A percentile compares a stretch with the other conserved stretches of the same genome.
Conservation (phyloP, 2,329 filamentous ascomycete species). For the Colletotrichum sansevieriae region DNA sequence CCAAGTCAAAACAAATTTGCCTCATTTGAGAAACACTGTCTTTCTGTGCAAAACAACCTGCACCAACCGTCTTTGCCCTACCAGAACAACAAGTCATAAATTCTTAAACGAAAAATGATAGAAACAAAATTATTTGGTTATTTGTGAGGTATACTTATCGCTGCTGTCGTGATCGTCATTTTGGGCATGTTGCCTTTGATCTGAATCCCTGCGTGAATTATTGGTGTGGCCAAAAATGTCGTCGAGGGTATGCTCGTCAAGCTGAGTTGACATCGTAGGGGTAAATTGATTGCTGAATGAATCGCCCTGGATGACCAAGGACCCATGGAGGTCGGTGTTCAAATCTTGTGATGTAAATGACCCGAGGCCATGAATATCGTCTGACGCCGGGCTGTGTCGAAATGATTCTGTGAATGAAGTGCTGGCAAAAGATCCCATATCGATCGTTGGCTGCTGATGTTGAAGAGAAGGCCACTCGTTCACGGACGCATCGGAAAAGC, state of each 20-base stretch:
- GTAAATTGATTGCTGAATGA: constrained; percentile 16
- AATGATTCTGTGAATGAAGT: constrained; percentile 1
- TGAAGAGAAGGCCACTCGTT: neutral
- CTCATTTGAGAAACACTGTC: neutral
- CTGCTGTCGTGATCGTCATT: neutral
- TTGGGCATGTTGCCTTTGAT: neutral
- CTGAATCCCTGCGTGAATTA: neutral
- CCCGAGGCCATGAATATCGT: constrained; percentile 13
- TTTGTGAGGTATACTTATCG: too few species aligned
- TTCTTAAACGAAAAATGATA: too few species aligned
- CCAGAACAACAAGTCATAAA: too few species aligned
- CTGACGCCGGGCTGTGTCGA: constrained; percentile 1
- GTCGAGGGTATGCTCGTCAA: constrained; percentile 22
- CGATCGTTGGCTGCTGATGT: neutral
- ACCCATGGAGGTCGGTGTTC: neutral
- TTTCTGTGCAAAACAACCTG: neutral
- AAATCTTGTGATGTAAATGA: constrained; percentile 13
- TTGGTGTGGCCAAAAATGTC: constrained; percentile 19
- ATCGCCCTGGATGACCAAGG: neutral
- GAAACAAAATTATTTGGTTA: too few species aligned
- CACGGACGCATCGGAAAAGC: constrained; percentile 12
- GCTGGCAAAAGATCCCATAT: neutral
- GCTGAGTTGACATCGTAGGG: constrained; percentile 13
- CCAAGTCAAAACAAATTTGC: neutral
- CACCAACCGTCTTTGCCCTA: too few species aligned